phyloP scores from a whole-genome alignment of 768 basidiomycete genomes.

The Lactifluus pinguis region DNA sequence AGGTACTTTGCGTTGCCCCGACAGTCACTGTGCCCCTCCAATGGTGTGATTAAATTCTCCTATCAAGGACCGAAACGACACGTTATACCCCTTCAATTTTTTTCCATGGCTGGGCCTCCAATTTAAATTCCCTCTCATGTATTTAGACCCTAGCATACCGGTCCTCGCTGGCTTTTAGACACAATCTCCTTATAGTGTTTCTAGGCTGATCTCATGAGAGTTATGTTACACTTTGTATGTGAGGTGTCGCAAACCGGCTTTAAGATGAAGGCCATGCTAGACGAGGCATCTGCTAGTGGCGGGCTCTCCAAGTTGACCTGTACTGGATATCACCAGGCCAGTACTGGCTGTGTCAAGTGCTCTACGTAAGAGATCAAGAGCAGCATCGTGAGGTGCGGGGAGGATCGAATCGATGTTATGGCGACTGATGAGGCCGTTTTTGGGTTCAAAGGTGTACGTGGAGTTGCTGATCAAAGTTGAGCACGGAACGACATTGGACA shows the following conservation, averaged over 20 bases:
- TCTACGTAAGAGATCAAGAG: slow-evolving; percentile 50
- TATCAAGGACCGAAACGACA: background rate
- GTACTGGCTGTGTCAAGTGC: slow-evolving; percentile 19
- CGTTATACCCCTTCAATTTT: background rate
- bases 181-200: background rate
- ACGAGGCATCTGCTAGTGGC: background rate
- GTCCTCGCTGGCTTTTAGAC: background rate
- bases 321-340: background rate
- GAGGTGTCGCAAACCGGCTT: background rate
- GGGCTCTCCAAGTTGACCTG: background rate
- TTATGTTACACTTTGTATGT: background rate
- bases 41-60: slow-evolving; percentile 4
- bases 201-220: background rate
- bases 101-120: background rate
- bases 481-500: background rate
- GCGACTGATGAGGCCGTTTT: slow-evolving; percentile 50
- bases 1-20: slow-evolving; percentile 3
- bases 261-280: background rate
- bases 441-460: slow-evolving; percentile 65
- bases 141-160: background rate
- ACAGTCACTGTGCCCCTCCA: background rate
- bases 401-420: slow-evolving; percentile 71
- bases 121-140: background rate
- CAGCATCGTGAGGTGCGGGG: slow-evolving; percentile 64
- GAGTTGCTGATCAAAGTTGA: slow-evolving; percentile 39